A percentile compares a stretch with the other conserved stretches of the same genome.
These are phyloP conservation scores for Candida ficus DNA, from an alignment of 805 yeast species.

Conservation along the genomic window DNA sequence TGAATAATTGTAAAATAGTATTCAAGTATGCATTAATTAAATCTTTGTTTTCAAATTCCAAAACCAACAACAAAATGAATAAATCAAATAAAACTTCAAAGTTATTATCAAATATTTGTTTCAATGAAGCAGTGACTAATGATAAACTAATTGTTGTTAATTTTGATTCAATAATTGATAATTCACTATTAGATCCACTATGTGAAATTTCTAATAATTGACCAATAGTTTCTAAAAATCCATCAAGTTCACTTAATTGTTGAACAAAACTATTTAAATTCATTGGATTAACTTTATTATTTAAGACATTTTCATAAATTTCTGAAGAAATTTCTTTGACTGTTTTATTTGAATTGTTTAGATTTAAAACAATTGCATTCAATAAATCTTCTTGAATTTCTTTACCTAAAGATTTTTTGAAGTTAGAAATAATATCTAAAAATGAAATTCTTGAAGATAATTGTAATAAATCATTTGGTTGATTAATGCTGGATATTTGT, in stretches of 20 bases:
- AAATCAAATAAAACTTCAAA: conserved; percentile 29
- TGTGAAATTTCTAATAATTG: conserved; percentile 29
- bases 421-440: conserved; percentile 32
- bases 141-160: conserved; percentile 22
- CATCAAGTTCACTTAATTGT: conserved; percentile 34
- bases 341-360: conserved; percentile 24
- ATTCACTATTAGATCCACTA: conserved; percentile 3
- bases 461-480: background rate
- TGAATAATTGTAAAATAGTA: conserved; percentile 15
- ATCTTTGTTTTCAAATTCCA: conserved; percentile 32
- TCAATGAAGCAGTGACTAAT: conserved; percentile 22
- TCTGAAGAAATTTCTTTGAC: conserved; percentile 24
- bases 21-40: conserved; percentile 13
- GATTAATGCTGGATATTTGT: conserved; percentile 9
- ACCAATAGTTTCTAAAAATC: conserved; percentile 32
- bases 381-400: conserved; percentile 31
- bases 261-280: conserved; percentile 35
- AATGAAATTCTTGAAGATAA: conserved; percentile 25
- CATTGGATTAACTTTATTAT: conserved; percentile 34
- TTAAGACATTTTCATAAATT: conserved; percentile 38
- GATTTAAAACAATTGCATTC: conserved; percentile 23
- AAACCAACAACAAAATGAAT: conserved; percentile 29
- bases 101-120: conserved; percentile 26
- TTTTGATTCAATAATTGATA: conserved; percentile 13
- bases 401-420: conserved; percentile 34